These are phyloP conservation scores for Podochytrium sp. DNA, from an alignment of 192 early-diverging fungal genomes.

Conservation along the genomic window DNA sequence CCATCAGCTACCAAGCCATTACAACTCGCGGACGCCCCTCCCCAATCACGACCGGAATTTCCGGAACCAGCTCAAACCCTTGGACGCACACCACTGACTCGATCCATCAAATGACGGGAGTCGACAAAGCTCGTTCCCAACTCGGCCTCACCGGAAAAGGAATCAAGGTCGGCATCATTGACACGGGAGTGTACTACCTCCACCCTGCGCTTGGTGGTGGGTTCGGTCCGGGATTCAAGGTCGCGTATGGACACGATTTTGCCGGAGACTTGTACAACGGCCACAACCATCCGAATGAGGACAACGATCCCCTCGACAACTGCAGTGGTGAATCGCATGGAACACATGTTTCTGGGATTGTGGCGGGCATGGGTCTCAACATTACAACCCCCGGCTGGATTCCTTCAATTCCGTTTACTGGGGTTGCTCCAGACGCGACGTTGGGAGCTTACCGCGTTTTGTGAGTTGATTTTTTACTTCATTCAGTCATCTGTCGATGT, in stretches of 20 bases:
- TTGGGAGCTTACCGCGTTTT: conserved; percentile 78
- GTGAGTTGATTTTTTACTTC: background rate
- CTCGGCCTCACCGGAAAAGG: conserved; percentile 50
- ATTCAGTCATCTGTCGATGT: no score
- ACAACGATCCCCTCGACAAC: conserved; percentile 53
- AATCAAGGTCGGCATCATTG: conserved; percentile 55
- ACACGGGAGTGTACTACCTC: conserved; percentile 55
- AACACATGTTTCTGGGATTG: conserved; percentile 55
- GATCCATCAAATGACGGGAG: conserved; percentile 33
- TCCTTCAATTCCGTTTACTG: conserved; percentile 39
- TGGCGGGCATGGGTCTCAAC: conserved; percentile 41
- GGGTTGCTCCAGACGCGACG: conserved; percentile 82
- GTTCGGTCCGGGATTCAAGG: conserved; percentile 41
- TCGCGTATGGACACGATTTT: conserved; percentile 46
- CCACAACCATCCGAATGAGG: conserved; percentile 4
- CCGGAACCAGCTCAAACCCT: background rate
- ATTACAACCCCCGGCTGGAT: background rate
- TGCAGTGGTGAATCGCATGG: conserved; percentile 49
- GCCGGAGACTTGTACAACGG: conserved; percentile 45
- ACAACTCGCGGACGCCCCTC: background rate
- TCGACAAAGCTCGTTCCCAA: conserved; percentile 26
- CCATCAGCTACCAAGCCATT: background rate
- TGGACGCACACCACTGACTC: background rate
- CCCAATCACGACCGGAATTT: background rate
- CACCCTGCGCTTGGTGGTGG: conserved; percentile 59